Conservation (phyloP, 2,329 filamentous ascomycete species). For the Emericellopsis cladophorae region DNA sequence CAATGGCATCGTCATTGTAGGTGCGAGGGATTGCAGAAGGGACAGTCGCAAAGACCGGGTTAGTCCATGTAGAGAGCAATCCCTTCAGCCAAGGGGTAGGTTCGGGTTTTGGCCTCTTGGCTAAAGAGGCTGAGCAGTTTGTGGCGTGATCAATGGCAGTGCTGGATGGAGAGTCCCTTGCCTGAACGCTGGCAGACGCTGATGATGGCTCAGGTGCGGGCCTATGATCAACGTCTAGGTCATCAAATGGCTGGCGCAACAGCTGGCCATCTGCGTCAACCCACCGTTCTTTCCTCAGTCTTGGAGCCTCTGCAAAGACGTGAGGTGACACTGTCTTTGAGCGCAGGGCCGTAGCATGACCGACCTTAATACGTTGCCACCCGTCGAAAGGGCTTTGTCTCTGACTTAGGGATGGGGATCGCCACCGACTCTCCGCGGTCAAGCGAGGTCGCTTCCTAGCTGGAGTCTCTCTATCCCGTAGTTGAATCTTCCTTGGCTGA, state of each 20-base stretch:
- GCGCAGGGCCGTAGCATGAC: conserved; percentile 3
- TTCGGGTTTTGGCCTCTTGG: conserved; percentile 1
- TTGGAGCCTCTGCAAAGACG: not conserved
- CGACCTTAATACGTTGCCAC: conserved; percentile 23
- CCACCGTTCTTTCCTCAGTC: conserved; percentile 11
- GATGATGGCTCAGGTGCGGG: too few relatives aligned
- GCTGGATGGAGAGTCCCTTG: too few relatives aligned
- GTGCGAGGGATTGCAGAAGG: conserved; percentile 32
- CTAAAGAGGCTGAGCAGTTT: not conserved
- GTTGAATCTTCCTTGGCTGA: conserved; percentile 30
- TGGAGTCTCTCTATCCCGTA: conserved; percentile 2
- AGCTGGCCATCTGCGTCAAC: conserved; percentile 27
- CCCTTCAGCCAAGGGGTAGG: conserved; percentile 42
- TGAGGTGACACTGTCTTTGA: not conserved
- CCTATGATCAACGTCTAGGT: not conserved
- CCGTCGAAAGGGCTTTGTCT: conserved; percentile 16
- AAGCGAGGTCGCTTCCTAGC: not conserved
- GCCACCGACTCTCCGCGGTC: not conserved
- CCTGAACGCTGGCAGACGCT: too few relatives aligned
- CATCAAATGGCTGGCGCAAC: conserved; percentile 30
- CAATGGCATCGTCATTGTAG: conserved; percentile 7
- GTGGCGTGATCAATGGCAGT: not conserved
- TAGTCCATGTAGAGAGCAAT: conserved; percentile 56
- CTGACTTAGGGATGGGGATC: not conserved
- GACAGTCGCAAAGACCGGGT: conserved; percentile 54